Percentiles rank a stretch among this genome's conserved stretches.
Evolutionary conservation across 1,284 basidiomycete genomes (phyloP).

Genomic region (Sutorius eximius): DNA sequence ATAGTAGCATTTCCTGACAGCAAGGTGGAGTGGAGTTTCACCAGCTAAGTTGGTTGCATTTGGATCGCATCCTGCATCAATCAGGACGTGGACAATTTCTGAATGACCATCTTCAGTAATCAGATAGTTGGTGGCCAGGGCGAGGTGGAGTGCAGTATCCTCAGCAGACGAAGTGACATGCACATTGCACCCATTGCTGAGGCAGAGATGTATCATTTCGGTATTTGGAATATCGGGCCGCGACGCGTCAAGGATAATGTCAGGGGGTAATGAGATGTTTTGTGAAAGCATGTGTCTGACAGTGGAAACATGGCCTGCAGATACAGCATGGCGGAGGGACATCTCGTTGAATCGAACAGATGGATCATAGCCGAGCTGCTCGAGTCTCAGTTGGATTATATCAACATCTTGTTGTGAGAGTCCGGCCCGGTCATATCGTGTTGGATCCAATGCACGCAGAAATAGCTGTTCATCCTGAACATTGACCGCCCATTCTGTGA

Average conservation of each 20-base stretch:
- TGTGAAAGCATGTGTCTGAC: background rate
- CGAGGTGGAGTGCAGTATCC: slow-evolving; percentile 6
- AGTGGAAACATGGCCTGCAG: background rate
- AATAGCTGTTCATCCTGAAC: background rate
- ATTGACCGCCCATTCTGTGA: slow-evolving; percentile 7
- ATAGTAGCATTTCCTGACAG: background rate
- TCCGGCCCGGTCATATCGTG: background rate
- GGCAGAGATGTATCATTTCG: slow-evolving; percentile 2
- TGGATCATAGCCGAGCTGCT: slow-evolving; percentile 6
- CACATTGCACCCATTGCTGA: background rate
- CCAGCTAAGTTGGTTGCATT: background rate
- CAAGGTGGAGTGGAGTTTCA: slow-evolving; percentile 6
- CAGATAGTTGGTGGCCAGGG: background rate
- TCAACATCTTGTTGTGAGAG: background rate
- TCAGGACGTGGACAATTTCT: background rate
- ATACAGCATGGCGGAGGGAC: background rate
- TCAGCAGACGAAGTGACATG: background rate
- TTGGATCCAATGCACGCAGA: background rate
- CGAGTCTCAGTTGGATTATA: slow-evolving; percentile 3
- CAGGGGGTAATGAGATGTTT: background rate
- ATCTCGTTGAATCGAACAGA: background rate
- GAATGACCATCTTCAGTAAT: background rate
- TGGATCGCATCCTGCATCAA: background rate
- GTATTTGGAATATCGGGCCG: background rate
- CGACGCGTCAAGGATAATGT: slow-evolving; percentile 12